These are phyloP conservation scores for Fusarium torreyae DNA, from an alignment of 2,329 filamentous ascomycete genomes.

Conservation along the genomic window DNA sequence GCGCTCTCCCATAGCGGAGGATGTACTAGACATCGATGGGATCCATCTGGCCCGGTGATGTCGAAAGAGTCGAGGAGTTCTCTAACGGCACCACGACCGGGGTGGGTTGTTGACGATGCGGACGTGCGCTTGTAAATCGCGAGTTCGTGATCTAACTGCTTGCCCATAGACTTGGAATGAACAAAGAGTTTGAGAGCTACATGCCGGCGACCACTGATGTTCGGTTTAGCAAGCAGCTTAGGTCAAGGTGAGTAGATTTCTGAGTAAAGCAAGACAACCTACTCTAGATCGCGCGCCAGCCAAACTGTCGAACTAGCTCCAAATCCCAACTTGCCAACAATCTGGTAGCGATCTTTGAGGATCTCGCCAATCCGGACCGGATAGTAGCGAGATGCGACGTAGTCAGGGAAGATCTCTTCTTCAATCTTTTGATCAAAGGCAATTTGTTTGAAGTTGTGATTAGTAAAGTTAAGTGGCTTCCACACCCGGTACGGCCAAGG, in stretches of 20 bases:
- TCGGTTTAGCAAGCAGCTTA: background rate
- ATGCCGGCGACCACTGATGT: constrained; percentile 47
- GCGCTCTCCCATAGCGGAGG: constrained; percentile 61
- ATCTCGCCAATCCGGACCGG: constrained; percentile 46
- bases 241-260: background rate
- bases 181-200: constrained; percentile 56
- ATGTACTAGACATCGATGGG: constrained; percentile 57
- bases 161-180: constrained; percentile 43
- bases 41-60: constrained; percentile 54
- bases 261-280: background rate
- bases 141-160: constrained; percentile 55
- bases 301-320: constrained; percentile 60
- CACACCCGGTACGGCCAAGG: constrained; percentile 22
- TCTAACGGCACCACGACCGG: constrained; percentile 52
- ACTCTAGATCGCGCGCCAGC: constrained; percentile 55
- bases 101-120: constrained; percentile 47
- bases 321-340: constrained; percentile 60
- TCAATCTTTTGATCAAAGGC: constrained; percentile 25
- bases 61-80: constrained; percentile 57
- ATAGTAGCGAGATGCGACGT: constrained; percentile 45
- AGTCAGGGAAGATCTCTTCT: constrained; percentile 43
- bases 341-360: constrained; percentile 52
- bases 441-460: constrained; percentile 24
- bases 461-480: constrained; percentile 42
- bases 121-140: constrained; percentile 60